These are phyloP conservation scores for Candida khao-thaluensis DNA, from an alignment of 805 yeast genomes.

Conservation along the genomic window DNA sequence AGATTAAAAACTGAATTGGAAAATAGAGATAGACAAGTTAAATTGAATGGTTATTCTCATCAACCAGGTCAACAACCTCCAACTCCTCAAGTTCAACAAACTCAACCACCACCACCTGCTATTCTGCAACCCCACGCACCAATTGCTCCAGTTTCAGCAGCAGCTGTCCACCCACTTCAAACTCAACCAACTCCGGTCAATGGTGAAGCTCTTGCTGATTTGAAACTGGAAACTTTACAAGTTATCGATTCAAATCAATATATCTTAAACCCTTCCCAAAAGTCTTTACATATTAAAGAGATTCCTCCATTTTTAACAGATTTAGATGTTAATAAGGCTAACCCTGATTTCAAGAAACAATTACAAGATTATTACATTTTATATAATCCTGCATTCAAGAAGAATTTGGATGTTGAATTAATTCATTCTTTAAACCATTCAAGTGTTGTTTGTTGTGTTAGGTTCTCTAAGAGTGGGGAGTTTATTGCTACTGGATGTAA, in stretches of 20 bases:
- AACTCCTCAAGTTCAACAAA: slow-evolving; percentile 5
- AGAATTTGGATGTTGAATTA: slow-evolving; percentile 75
- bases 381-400: slow-evolving; percentile 78
- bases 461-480: slow-evolving; percentile 88
- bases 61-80: slow-evolving; percentile 8
- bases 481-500: slow-evolving; percentile 96
- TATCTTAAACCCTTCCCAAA: slow-evolving; percentile 42
- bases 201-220: slow-evolving; percentile 9
- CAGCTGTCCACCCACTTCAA: not conserved
- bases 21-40: slow-evolving; percentile 61
- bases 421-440: slow-evolving; percentile 89
- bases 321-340: slow-evolving; percentile 74
- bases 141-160: slow-evolving; percentile 10
- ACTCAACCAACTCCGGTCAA: slow-evolving; percentile 14
- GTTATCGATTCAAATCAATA: slow-evolving; percentile 42
- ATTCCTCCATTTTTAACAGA: slow-evolving; percentile 80
- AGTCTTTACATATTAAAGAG: slow-evolving; percentile 62
- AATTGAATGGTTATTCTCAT: slow-evolving; percentile 19
- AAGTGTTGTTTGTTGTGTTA: slow-evolving; percentile 94
- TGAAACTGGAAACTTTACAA: slow-evolving; percentile 25
- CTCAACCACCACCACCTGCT: slow-evolving; percentile 6
- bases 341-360: slow-evolving; percentile 76
- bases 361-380: slow-evolving; percentile 82
- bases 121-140: slow-evolving; percentile 5
- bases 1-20: slow-evolving; percentile 85